Evolutionary conservation across 75 land plant species (phyloP), one percentile per base, ranked within the genome.

Genomic region (Picea sitchensis): DNA sequence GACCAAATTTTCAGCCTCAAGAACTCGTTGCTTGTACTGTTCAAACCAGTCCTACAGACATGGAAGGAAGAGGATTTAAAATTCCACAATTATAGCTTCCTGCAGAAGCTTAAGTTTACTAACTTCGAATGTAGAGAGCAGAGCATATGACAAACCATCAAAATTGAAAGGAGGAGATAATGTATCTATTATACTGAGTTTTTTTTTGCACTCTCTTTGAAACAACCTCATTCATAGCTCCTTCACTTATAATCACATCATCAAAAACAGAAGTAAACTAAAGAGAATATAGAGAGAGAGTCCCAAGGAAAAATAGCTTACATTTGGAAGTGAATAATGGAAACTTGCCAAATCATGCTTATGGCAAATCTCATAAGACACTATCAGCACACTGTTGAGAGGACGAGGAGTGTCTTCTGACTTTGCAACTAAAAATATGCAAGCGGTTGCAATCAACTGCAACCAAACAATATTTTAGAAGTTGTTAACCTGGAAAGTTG

Each of bases 391-490:
- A 72, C 72, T 78, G 77, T 91, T 80, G 76, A 91, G 80, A 76
- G 93, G 90, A 56, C 92, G 79, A 26, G 92, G 83, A 80, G 90
- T 89, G 65, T 93, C 96, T 85, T 93, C 96, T 4, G 90, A 87
- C 76, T 93, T 93, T 82, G 91, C 91, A 54, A 92, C 90, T 65
- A 93, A 86, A 72, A 93, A 93, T 18, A 93, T 77, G 61, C 86
- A 81, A 65, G 90, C 87, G 58, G 96, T 91, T 31, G 92, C 91
- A 80, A 93, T 86, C 81, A 93, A 78, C 93, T 93, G 92, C 85
- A 81, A 17, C 30, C 32, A 78, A 32, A 51, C 1, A 51, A 51
- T 51, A 51, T 9, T 4, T 41, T 41, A 41, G 11, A 47, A 51
- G 1, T 51, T 51, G 56, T 9, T 1, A 51, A 12, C 56, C 56